Evolutionary conservation across 352 stramenopile species (phyloP).

Genomic region (Hyaloperonospora brassicae): DNA sequence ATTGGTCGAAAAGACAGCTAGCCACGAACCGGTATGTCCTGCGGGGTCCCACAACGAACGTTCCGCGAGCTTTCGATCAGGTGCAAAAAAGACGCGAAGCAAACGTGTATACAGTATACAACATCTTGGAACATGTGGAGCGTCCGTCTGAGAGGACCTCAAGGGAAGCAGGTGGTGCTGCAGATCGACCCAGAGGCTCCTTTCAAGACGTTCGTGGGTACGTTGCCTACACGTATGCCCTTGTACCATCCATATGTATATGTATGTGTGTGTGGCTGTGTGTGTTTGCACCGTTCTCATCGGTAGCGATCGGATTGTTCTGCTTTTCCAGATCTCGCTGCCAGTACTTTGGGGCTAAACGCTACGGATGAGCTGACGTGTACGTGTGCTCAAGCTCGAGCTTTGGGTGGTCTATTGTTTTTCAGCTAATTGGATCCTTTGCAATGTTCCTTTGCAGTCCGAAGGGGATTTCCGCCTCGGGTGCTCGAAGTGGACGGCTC

Average conservation of each 20-base stretch:
- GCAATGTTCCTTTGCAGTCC: conserved; percentile 31
- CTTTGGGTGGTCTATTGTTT: background rate
- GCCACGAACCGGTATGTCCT: no score
- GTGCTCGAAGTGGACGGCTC: conserved; percentile 28
- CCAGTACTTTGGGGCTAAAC: conserved; percentile 36
- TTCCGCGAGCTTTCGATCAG: conserved; percentile 6
- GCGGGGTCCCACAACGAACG: background rate
- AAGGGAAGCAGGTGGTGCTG: conserved; percentile 47
- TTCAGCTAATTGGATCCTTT: background rate
- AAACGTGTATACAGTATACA: background rate
- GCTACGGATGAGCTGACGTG: conserved; percentile 36
- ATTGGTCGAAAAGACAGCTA: conserved; percentile 2
- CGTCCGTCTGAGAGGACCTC: conserved; percentile 52
- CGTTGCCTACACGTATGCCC: conserved; percentile 6
- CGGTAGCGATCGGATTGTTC: background rate
- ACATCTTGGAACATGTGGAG: conserved; percentile 37
- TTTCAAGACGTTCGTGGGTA: conserved; percentile 47
- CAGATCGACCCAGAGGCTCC: conserved; percentile 32
- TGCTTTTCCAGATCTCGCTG: conserved; percentile 31
- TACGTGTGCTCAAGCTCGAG: conserved; percentile 18
- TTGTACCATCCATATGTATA: no score
- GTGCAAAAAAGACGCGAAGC: background rate
- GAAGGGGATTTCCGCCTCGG: conserved; percentile 56
- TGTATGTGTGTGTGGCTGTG: no score
- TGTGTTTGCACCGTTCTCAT: no score